Evolutionary conservation across 2,329 filamentous ascomycete genomes (phyloP).

Genomic region (Nigrospora sphaerica): DNA sequence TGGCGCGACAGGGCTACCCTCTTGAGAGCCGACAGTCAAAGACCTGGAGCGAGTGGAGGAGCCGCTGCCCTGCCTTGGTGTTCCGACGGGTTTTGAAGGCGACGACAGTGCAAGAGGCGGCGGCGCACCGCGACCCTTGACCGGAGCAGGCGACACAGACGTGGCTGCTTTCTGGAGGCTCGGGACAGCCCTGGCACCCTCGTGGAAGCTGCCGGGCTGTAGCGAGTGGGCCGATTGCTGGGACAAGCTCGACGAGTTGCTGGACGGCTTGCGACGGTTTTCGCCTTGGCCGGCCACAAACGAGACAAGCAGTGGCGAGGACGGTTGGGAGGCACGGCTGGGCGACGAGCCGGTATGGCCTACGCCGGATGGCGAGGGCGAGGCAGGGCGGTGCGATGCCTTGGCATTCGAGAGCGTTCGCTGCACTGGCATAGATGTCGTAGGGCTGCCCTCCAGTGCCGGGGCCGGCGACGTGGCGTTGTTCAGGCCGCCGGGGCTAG

Average conservation of each 20-base stretch:
- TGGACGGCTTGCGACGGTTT: constrained; percentile 79
- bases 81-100: constrained; percentile 56
- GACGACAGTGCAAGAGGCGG: constrained; percentile 43
- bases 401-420: constrained; percentile 79
- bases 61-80: constrained; percentile 53
- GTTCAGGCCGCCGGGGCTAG: constrained; percentile 34
- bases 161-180: constrained; percentile 55
- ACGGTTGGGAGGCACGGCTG: constrained; percentile 70
- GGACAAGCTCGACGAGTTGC: constrained; percentile 76
- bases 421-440: constrained; percentile 73
- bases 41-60: constrained; percentile 71
- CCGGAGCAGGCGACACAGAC: constrained; percentile 45
- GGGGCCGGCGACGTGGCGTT: constrained; percentile 54
- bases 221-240: constrained; percentile 64
- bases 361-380: constrained; percentile 61
- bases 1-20: constrained; percentile 68
- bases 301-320: constrained; percentile 89
- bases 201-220: constrained; percentile 65
- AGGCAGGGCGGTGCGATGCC: constrained; percentile 67
- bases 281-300: constrained; percentile 86
- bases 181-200: constrained; percentile 58
- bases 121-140: constrained; percentile 44
- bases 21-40: constrained; percentile 88
- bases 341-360: constrained; percentile 81
- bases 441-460: constrained; percentile 76